A percentile compares a stretch with the other conserved stretches of the same genome.
phyloP scores from a whole-genome alignment of 805 yeast species.

The Candida khao-thaluensis region DNA sequence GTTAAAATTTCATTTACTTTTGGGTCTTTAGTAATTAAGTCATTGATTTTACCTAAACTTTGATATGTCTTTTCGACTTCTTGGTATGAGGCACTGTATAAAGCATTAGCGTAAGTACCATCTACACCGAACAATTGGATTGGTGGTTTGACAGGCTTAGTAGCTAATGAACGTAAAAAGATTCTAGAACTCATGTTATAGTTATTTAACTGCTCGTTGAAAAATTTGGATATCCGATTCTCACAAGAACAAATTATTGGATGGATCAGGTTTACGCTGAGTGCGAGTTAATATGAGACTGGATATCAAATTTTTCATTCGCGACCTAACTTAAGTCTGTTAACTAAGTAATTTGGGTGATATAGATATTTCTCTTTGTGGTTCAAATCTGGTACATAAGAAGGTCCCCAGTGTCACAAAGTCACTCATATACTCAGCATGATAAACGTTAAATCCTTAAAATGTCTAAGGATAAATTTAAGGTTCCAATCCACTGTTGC shows the following conservation, averaged over 20 bases:
- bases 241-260: constrained; percentile 4
- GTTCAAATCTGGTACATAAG: no score
- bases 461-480: neutral
- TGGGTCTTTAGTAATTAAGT: constrained; percentile 58
- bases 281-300: constrained; percentile 2
- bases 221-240: constrained; percentile 5
- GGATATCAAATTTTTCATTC: constrained; percentile 1
- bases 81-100: constrained; percentile 88
- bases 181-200: constrained; percentile 13
- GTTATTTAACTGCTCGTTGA: constrained; percentile 6
- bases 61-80: constrained; percentile 67
- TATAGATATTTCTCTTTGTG: no score
- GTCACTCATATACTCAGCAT: no score
- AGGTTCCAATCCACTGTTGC: constrained; percentile 16
- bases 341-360: neutral
- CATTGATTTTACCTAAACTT: constrained; percentile 59
- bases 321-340: neutral
- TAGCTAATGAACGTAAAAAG: constrained; percentile 64
- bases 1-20: constrained; percentile 60
- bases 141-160: constrained; percentile 72
- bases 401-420: no score
- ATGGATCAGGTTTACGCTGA: constrained; percentile 10
- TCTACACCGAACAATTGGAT: constrained; percentile 92
- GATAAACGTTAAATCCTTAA: constrained; percentile 2
- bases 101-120: constrained; percentile 95